A percentile compares a stretch with the other conserved stretches of the same genome.
Conservation (phyloP, 352 stramenopile genomes). For the Hyaloperonospora brassicae region DNA sequence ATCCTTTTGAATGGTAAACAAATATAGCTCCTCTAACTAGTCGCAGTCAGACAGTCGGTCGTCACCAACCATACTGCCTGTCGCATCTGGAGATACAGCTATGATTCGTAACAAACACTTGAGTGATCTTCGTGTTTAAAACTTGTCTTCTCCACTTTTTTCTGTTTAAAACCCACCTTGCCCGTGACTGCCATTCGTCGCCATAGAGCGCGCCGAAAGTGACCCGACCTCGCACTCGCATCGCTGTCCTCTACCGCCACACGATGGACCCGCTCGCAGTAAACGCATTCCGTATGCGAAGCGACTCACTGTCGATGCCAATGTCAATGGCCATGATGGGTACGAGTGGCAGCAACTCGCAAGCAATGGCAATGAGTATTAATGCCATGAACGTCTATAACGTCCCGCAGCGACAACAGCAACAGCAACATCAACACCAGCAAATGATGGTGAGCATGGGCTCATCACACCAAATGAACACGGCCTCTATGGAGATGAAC, state of each 20-base stretch:
- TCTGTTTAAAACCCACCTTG: no score
- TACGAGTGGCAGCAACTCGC: constrained; percentile 26
- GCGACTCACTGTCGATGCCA: constrained; percentile 53
- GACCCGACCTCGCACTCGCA: no score
- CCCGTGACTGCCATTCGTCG: no score
- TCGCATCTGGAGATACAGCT: no score
- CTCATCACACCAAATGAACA: constrained; percentile 21
- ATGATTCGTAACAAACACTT: no score
- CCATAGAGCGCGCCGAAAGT: no score
- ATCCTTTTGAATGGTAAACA: no score
- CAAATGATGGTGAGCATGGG: constrained; percentile 55
- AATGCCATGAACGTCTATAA: constrained; percentile 25
- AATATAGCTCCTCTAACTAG: no score
- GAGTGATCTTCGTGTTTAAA: no score
- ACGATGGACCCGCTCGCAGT: constrained; percentile 55
- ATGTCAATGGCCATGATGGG: constrained; percentile 61
- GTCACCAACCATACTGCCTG: no score
- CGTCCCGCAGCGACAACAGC: constrained; percentile 1
- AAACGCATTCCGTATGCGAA: constrained; percentile 60
- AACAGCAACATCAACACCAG: constrained; percentile 6
- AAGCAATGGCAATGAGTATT: constrained; percentile 33
- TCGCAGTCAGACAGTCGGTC: no score
- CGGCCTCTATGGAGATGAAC: constrained; percentile 12
- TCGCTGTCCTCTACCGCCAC: not conserved
- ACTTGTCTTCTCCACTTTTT: no score